Conservation (phyloP, 306 rosid genomes). For the Medicago lupulina region DNA sequence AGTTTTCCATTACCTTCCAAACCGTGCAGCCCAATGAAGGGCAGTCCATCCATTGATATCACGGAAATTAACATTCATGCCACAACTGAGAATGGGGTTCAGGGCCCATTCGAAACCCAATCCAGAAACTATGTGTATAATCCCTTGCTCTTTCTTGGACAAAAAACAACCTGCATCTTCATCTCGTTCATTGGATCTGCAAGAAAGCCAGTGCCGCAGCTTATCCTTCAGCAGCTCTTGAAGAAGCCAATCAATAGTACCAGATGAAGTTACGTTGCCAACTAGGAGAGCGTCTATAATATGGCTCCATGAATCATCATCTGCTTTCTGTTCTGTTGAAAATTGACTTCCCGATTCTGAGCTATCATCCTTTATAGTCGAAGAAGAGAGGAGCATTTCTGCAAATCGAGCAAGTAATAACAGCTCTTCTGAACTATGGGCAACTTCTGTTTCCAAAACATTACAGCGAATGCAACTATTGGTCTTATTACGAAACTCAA, state of each 20-base stretch:
- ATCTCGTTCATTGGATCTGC: conserved; percentile 47
- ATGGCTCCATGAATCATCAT: conserved; percentile 71
- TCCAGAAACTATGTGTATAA: conserved; percentile 90
- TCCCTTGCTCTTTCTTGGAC: conserved; percentile 93
- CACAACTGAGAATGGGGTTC: conserved; percentile 72
- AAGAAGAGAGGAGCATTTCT: conserved; percentile 72
- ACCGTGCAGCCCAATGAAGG: conserved; percentile 94
- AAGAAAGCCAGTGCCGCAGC: conserved; percentile 78
- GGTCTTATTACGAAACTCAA: conserved; percentile 66
- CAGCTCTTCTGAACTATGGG: conserved; percentile 74
- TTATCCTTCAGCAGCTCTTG: conserved; percentile 87
- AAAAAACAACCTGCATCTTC: conserved; percentile 65
- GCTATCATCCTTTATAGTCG: conserved; percentile 45
- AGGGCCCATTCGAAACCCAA: conserved; percentile 95
- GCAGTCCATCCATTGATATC: conserved; percentile 96
- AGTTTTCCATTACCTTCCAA: conserved; percentile 77
- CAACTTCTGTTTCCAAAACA: conserved; percentile 54
- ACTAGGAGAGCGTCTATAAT: conserved; percentile 68
- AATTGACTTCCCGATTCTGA: conserved; percentile 49
- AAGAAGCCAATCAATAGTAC: conserved; percentile 76
- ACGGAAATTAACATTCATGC: conserved; percentile 88
- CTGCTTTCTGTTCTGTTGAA: conserved; percentile 51
- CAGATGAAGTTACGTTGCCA: conserved; percentile 73
- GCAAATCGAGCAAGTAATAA: conserved; percentile 82
- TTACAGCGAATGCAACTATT: conserved; percentile 51